phyloP scores from a whole-genome alignment of 495 filamentous ascomycete genomes.

The Aspergillus leporis region DNA sequence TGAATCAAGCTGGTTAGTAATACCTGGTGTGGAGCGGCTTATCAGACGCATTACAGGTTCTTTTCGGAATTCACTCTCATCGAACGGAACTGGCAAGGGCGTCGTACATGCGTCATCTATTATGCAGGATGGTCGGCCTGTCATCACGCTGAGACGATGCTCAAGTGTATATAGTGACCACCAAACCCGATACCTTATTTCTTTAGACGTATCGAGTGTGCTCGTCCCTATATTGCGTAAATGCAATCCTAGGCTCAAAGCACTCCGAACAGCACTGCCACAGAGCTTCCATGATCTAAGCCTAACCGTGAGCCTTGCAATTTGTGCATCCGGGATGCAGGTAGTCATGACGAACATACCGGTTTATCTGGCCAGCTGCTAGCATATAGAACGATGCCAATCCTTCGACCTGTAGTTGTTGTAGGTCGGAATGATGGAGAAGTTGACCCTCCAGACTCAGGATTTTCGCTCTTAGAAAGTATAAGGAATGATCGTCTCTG shows the following conservation, averaged over 20 bases:
- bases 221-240: conserved; percentile 52
- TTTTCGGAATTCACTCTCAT: conserved; percentile 47
- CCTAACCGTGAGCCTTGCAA: conserved; percentile 13
- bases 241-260: conserved; percentile 61
- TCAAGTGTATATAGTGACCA: conserved; percentile 62
- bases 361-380: conserved; percentile 57
- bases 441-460: conserved; percentile 53
- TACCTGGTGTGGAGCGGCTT: conserved; percentile 24
- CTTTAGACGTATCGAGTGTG: conserved; percentile 52
- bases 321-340: neutral
- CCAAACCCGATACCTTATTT: conserved; percentile 61
- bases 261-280: conserved; percentile 58
- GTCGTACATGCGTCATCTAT: conserved; percentile 54
- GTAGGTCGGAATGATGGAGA: conserved; percentile 53
- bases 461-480: conserved; percentile 54
- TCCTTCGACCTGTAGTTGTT: conserved; percentile 59
- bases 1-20: conserved; percentile 23
- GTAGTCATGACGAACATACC: conserved; percentile 41
- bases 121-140: conserved; percentile 60
- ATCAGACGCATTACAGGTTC: conserved; percentile 38
- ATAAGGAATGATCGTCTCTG: conserved; percentile 54
- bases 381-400: conserved; percentile 61
- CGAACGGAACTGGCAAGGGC: conserved; percentile 54
- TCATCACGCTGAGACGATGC: conserved; percentile 56
- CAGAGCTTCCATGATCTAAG: conserved; percentile 60